Evolutionary conservation across 2,329 filamentous ascomycete genomes (phyloP).

Genomic region (Cercospora beticola): DNA sequence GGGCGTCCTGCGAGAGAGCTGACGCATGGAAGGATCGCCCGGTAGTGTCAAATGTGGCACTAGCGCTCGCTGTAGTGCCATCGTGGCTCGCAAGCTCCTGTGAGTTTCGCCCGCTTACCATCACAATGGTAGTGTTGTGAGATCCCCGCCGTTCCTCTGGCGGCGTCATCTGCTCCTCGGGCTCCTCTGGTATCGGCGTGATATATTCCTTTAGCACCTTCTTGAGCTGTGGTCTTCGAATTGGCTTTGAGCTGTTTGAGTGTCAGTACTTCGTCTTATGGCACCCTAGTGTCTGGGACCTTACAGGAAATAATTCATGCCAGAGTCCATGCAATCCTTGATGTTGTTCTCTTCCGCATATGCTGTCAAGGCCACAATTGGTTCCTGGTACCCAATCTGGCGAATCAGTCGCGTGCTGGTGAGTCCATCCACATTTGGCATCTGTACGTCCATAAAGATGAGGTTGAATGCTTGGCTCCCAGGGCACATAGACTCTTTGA

Average conservation of each 20-base stretch:
- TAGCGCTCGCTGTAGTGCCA: conserved; percentile 5
- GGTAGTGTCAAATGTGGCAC: conserved; percentile 2
- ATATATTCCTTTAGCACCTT: conserved; percentile 80
- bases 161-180: conserved; percentile 16
- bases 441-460: conserved; percentile 64
- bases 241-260: conserved; percentile 53
- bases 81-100: neutral
- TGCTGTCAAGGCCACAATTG: conserved; percentile 89
- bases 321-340: conserved; percentile 68
- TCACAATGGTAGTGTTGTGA: conserved; percentile 21
- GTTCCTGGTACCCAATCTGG: conserved; percentile 80
- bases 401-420: conserved; percentile 84
- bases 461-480: conserved; percentile 69
- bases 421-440: conserved; percentile 74
- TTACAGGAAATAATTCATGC: conserved; percentile 85
- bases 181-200: conserved; percentile 28
- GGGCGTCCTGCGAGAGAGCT: neutral
- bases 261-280: neutral
- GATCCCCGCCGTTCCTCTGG: conserved; percentile 13
- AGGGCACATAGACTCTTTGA: conserved; percentile 74
- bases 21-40: neutral
- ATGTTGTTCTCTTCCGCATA: conserved; percentile 85
- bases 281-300: neutral
- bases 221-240: conserved; percentile 78
- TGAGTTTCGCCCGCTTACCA: conserved; percentile 10